phyloP scores from a whole-genome alignment of 2,329 filamentous ascomycete species.

The Diplodia sapinea region DNA sequence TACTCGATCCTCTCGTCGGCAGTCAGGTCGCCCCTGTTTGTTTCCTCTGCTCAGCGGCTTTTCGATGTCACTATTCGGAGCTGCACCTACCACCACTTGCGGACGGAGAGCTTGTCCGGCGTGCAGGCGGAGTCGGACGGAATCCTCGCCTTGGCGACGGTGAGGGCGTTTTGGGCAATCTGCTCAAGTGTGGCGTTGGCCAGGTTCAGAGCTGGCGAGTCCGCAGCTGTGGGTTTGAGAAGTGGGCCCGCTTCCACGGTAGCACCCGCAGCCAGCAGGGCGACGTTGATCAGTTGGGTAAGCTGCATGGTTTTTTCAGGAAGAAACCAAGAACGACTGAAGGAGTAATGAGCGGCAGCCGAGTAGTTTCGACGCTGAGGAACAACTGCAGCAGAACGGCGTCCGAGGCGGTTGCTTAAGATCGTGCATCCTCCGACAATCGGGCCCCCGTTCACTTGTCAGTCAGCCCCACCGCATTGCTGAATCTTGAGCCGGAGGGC shows the following conservation, averaged over 20 bases:
- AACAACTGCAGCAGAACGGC: neutral
- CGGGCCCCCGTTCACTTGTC: neutral
- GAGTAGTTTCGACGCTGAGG: neutral
- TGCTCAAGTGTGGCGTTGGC: constrained; percentile 19
- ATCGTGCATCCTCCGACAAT: constrained; percentile 9
- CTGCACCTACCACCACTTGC: constrained; percentile 10
- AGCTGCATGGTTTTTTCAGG: neutral
- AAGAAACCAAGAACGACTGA: neutral
- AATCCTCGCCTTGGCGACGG: constrained; percentile 15
- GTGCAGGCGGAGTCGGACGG: constrained; percentile 14
- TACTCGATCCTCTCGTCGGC: constrained; percentile 42
- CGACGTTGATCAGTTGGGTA: neutral
- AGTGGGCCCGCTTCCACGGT: constrained; percentile 14
- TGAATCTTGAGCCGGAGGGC: neutral
- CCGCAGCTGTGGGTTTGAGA: neutral
- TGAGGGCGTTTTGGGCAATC: constrained; percentile 15
- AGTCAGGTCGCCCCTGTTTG: constrained; percentile 8
- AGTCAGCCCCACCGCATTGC: neutral
- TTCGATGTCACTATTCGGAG: neutral
- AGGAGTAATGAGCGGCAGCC: neutral
- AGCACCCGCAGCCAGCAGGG: neutral
- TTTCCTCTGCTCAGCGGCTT: neutral
- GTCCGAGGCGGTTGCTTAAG: neutral
- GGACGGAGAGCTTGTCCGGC: constrained; percentile 13
- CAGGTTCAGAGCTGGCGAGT: neutral